These are phyloP conservation scores for Stagonosporopsis chrysanthemi DNA, from an alignment of 2,329 filamentous ascomycete genomes.

Conservation along the genomic window DNA sequence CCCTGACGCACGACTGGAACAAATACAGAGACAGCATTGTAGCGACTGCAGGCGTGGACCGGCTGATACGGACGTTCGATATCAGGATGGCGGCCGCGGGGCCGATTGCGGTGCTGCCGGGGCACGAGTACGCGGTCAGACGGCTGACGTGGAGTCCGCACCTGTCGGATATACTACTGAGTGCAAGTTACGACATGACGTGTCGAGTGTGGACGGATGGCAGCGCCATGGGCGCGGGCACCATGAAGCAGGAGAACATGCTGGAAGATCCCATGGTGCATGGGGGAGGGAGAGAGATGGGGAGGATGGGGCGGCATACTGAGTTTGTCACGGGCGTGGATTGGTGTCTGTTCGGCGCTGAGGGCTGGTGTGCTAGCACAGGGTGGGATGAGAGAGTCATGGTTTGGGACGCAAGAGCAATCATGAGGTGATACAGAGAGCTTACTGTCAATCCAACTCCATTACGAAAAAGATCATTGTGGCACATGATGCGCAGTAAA, in stretches of 20 bases:
- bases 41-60: conserved; percentile 89
- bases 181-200: conserved; percentile 97
- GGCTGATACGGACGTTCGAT: conserved; percentile 87
- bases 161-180: conserved; percentile 84
- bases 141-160: conserved; percentile 92
- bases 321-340: conserved; percentile 97
- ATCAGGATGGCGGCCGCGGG: conserved; percentile 77
- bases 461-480: not conserved
- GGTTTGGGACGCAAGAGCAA: conserved; percentile 85
- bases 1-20: conserved; percentile 98
- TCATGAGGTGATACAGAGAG: conserved; percentile 56
- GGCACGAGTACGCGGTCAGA: conserved; percentile 90
- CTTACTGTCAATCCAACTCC: not conserved
- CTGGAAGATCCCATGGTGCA: conserved; percentile 49
- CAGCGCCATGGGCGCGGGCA: conserved; percentile 57
- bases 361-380: conserved; percentile 93
- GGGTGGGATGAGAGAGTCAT: conserved; percentile 93
- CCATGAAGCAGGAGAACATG: conserved; percentile 43
- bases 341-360: conserved; percentile 95
- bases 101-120: conserved; percentile 75
- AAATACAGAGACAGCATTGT: conserved; percentile 89
- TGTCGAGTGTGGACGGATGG: conserved; percentile 92
- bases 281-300: conserved; percentile 73
- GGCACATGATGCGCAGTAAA: not conserved
- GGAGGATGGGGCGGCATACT: conserved; percentile 89